Base-by-base conservation (phyloP, 257 asterid genomes). In the Lavandula angustifolia region DNA sequence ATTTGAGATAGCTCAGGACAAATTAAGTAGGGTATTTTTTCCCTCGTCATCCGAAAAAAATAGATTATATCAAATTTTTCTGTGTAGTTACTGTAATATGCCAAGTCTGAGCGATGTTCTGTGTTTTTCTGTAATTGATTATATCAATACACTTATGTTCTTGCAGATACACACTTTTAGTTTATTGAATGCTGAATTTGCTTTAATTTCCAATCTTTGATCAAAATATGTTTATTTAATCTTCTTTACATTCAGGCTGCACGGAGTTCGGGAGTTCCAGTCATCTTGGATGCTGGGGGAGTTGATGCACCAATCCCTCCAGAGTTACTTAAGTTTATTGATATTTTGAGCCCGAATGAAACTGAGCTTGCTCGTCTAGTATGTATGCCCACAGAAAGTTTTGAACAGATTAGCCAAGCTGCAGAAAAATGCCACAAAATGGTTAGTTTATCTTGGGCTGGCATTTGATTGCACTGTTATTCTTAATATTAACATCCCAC, bases 281-380 rank as follows among this genome's bases (percentile, higher is more conserved):
- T 92, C 70, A 88, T 89, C 62, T 81, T 92, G 78, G 99, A 92
- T 86, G 97, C 95, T 29, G 97, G 99, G n/a, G 99, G 99, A 71
- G 77, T 80, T 48, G 99, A 89, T 77, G 62, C 90, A 17, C 95
- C 97, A 57, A 72, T 92, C 69, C 95, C 96, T 31, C 68, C 53
- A 5, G 97, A 87, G 47, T 92, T 92, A 27, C 84, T 84, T 0
- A 33, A 66, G 31, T 44, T 60, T 60, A 76, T 89, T 35, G 94
- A 89, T 70, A 70, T 92, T 60, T 77, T 92, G 71, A 92, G 99
- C 80, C 99, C 97, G 59, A 92, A 92, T 67, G 97, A 92, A 70
- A 69, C 85, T 37, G 97, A 92, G 78, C 96, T 92, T 74, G 82
- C 92, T 74, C 94, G 99, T 41, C 67, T 92, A 56, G 84, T 95